Conservation (phyloP, 2,329 filamentous ascomycete species). For the Fusarium camptoceras region DNA sequence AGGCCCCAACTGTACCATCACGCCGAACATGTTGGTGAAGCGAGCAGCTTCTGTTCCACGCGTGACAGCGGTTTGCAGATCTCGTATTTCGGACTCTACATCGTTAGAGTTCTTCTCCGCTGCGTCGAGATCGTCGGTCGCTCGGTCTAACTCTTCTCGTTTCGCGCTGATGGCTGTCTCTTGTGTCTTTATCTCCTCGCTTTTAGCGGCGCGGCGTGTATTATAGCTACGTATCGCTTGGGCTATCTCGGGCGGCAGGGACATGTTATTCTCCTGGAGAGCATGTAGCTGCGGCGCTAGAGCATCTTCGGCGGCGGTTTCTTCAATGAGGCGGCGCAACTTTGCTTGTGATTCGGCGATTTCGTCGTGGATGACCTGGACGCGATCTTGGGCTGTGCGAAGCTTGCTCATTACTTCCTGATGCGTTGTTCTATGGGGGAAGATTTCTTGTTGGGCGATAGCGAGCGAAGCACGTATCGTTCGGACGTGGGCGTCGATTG, state of each 20-base stretch:
- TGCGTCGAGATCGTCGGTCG: constrained; percentile 31
- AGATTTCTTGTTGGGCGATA: constrained; percentile 43
- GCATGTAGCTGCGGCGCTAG: constrained; percentile 45
- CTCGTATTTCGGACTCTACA: constrained; percentile 42
- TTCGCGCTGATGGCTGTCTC: constrained; percentile 38
- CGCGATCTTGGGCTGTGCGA: constrained; percentile 33
- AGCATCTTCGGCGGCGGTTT: constrained; percentile 43
- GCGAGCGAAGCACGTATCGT: constrained; percentile 41
- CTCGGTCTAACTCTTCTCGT: constrained; percentile 35
- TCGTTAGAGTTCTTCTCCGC: constrained; percentile 34
- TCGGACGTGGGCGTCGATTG: constrained; percentile 43
- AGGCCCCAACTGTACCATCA: constrained; percentile 45
- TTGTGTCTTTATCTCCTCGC: constrained; percentile 45
- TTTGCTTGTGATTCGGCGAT: constrained; percentile 36
- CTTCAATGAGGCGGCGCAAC: constrained; percentile 37
- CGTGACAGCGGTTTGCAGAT: constrained; percentile 40
- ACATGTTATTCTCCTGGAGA: constrained; percentile 46
- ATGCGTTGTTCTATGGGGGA: constrained; percentile 45
- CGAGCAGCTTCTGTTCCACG: constrained; percentile 43
- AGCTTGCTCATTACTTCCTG: constrained; percentile 43
- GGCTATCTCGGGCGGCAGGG: constrained; percentile 44
- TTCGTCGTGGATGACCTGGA: constrained; percentile 40
- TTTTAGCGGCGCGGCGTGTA: constrained; percentile 41
- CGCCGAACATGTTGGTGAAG: constrained; percentile 44
- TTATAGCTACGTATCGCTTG: constrained; percentile 46